Evolutionary conservation across 257 asterid species (phyloP).

Genomic region (Solanum infundibuliforme): DNA sequence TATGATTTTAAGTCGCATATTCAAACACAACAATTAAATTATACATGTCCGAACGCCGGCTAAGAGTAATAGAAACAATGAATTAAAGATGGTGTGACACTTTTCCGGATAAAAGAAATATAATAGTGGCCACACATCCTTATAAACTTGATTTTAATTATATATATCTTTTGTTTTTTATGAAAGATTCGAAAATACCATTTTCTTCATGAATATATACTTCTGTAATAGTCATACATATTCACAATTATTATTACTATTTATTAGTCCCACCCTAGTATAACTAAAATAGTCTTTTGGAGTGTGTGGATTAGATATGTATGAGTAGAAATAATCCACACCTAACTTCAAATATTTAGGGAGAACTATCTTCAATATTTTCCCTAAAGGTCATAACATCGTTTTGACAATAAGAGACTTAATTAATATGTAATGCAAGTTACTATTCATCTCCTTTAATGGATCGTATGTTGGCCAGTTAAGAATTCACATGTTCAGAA

Average conservation of each 20-base stretch:
- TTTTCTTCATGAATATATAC: background rate
- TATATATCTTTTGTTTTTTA: too few relatives aligned
- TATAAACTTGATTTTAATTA: background rate
- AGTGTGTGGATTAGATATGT: background rate
- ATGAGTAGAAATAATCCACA: background rate
- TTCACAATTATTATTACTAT: background rate
- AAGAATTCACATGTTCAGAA: too few relatives aligned
- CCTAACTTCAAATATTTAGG: background rate
- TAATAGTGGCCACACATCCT: background rate
- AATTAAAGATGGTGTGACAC: background rate
- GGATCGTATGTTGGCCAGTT: too few relatives aligned
- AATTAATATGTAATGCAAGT: too few relatives aligned
- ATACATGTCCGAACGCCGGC: background rate
- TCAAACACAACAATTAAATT: too few relatives aligned
- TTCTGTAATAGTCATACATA: background rate
- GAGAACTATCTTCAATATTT: background rate
- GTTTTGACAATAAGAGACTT: background rate
- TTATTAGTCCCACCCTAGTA: background rate
- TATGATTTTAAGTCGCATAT: too few relatives aligned
- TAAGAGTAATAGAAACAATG: too few relatives aligned
- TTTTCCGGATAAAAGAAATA: background rate
- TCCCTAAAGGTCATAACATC: background rate
- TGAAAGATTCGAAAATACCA: background rate
- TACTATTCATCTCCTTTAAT: too few relatives aligned
- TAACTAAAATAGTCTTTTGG: background rate